Conservation (phyloP, 352 stramenopile species). For the Globisporangium spiculum region DNA sequence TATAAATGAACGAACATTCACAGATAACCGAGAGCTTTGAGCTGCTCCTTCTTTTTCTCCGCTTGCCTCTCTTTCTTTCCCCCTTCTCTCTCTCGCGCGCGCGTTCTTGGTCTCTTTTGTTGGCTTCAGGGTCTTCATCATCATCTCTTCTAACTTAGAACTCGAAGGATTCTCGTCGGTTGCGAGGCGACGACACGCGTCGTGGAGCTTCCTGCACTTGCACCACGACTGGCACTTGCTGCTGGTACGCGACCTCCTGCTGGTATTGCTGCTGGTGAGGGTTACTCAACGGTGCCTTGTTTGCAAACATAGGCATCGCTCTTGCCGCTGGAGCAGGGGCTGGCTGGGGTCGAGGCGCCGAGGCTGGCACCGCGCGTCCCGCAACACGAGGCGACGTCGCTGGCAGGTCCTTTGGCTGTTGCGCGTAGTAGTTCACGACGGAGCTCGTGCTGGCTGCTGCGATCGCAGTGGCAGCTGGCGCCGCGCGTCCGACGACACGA, state of each 20-base stretch:
- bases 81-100: neutral
- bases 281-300: slow-evolving; percentile 9
- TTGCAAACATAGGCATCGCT: slow-evolving; percentile 16
- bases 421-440: slow-evolving; percentile 6
- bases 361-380: slow-evolving; percentile 40
- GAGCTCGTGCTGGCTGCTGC: slow-evolving; percentile 2
- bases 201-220: slow-evolving; percentile 12
- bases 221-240: slow-evolving; percentile 2
- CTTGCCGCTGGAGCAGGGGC: neutral
- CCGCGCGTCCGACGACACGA: slow-evolving; percentile 39
- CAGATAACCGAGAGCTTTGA: slow-evolving; percentile 6
- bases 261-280: neutral
- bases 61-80: neutral
- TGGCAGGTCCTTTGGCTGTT: neutral
- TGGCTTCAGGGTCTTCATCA: neutral
- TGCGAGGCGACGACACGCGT: slow-evolving; percentile 26
- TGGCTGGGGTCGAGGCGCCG: slow-evolving; percentile 16
- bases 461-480: slow-evolving; percentile 19
- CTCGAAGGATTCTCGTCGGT: slow-evolving; percentile 38
- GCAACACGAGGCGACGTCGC: slow-evolving; percentile 25
- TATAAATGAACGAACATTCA: slow-evolving; percentile 10
- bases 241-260: neutral
- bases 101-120: neutral
- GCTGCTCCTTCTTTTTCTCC: slow-evolving; percentile 3
- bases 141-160: slow-evolving; percentile 21